Evolutionary conservation across 78 protist genomes (phyloP).

Genomic region (Tieghemostelium lacteum): DNA sequence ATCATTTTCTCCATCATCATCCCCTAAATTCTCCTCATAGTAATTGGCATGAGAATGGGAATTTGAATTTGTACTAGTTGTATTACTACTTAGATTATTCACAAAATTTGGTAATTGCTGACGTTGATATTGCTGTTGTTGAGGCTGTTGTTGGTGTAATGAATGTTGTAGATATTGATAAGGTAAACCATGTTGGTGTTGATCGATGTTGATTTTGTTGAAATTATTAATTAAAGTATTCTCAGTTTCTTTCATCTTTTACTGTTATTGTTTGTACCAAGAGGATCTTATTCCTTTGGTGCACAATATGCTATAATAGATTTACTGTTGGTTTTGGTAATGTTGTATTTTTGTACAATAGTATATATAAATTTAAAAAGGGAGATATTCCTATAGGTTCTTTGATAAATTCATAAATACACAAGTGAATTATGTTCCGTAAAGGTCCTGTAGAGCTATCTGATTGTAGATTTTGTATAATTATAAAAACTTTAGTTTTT

Average conservation of each 20-base stretch:
- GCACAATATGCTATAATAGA: too few relatives aligned
- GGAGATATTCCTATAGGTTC: too few relatives aligned
- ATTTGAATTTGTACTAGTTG: background rate
- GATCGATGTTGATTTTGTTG: background rate
- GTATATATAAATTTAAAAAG: too few relatives aligned
- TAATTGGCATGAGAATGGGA: background rate
- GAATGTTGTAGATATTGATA: background rate
- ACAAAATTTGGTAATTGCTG: background rate
- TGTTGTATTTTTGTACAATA: too few relatives aligned
- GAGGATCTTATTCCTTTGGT: background rate
- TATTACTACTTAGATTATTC: background rate
- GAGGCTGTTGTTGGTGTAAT: constrained; percentile 17
- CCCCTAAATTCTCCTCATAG: background rate
- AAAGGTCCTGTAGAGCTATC: too few relatives aligned
- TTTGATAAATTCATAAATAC: too few relatives aligned
- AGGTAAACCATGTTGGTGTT: background rate
- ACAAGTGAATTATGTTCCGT: too few relatives aligned
- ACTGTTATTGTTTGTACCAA: background rate
- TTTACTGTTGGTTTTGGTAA: too few relatives aligned
- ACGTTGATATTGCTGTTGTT: background rate
- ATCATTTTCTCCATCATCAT: constrained; percentile 36
- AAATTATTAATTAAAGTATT: background rate
- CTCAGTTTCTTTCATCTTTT: background rate
- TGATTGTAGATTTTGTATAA: too few relatives aligned
- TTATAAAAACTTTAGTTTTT: too few relatives aligned